Evolutionary conservation across 2,329 filamentous ascomycete species (phyloP).

Genomic region (Sclerotinia trifoliorum): DNA sequence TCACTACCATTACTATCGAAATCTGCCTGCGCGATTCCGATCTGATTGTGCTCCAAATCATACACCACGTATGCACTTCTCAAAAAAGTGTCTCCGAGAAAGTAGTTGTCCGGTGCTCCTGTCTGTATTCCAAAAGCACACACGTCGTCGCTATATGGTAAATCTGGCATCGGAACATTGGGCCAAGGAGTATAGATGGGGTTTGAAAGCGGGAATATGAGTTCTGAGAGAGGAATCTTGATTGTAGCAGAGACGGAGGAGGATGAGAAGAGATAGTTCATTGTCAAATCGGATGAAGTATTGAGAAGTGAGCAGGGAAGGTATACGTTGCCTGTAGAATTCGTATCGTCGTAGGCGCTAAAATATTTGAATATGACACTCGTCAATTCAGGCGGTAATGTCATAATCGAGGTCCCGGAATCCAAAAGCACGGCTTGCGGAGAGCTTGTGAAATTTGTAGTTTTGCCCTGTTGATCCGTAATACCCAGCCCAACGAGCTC

Average conservation of each 20-base stretch:
- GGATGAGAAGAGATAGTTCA: slow-evolving; percentile 50
- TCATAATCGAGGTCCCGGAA: slow-evolving; percentile 64
- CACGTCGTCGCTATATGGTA: slow-evolving; percentile 36
- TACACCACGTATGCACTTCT: slow-evolving; percentile 55
- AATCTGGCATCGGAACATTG: slow-evolving; percentile 16
- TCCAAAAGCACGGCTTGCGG: slow-evolving; percentile 56
- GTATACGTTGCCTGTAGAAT: slow-evolving; percentile 24
- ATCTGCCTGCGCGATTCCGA: slow-evolving; percentile 50
- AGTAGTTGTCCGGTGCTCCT: slow-evolving; percentile 11
- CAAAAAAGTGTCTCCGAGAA: slow-evolving; percentile 53
- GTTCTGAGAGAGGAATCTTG: slow-evolving; percentile 47
- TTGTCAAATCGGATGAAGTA: slow-evolving; percentile 39
- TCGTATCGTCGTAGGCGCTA: slow-evolving; percentile 43
- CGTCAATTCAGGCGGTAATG: slow-evolving; percentile 56
- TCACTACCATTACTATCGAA: slow-evolving; percentile 40
- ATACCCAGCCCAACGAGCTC: slow-evolving; percentile 32
- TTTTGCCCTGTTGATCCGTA: slow-evolving; percentile 31
- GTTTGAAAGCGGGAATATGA: slow-evolving; percentile 40
- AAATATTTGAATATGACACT: slow-evolving; percentile 43
- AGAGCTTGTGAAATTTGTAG: slow-evolving; percentile 30
- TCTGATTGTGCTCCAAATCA: slow-evolving; percentile 50
- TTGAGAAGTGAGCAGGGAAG: slow-evolving; percentile 45
- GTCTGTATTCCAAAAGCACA: slow-evolving; percentile 55
- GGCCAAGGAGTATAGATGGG: slow-evolving; percentile 18
- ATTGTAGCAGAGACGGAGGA: slow-evolving; percentile 44